Evolutionary conservation across 2,329 filamentous ascomycete genomes (phyloP), one percentile per base, ranked within the genome.

Genomic region (Cryphonectria naterciae): DNA sequence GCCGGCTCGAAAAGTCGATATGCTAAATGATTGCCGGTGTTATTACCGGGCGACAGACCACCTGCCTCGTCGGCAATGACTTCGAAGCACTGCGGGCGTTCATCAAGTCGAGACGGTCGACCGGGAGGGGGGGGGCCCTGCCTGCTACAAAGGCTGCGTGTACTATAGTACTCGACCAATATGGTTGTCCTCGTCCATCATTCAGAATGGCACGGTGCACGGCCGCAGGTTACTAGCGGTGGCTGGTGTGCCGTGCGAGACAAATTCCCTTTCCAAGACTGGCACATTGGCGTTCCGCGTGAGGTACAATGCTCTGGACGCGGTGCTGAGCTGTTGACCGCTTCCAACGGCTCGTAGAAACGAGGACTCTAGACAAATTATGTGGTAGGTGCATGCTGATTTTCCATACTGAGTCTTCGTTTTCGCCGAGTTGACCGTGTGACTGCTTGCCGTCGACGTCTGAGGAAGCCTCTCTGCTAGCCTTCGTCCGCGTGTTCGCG

Each of bases 201-300:
- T 58, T 15, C 19, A 19, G 37, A 32, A 32, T 19, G 28, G 25
- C 7, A 58, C 54, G 54, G 5, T 28, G 54, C 54, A 58, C 54
- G 52, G 52, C 52, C 52, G 54, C 28, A 35, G 15, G 25, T 58
- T 32, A 15, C 54, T 58, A 58, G 54, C 54, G 54, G 54, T 58
- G 54, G 54, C 54, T 58, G 54, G 54, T 58, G 54, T 58, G 54
- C 54, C 28, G 54, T 58, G 54, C 54, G 25, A 58, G 28, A 58
- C 35, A 58, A 56, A 28, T 56, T 56, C n/a, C 25, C 7, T 28
- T 58, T 58, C 25, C 25, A 15, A 32, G 25, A 32, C 28, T 58
- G 19, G 54, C 25, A 58, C 25, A 58, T 3, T 32, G 54, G 54
- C 25, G 25, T 58, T 32, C 54, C 54, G 28, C 52, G 13, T 8